phyloP scores from a whole-genome alignment of 495 filamentous ascomycete genomes.

The Alectoria sarmentosa region DNA sequence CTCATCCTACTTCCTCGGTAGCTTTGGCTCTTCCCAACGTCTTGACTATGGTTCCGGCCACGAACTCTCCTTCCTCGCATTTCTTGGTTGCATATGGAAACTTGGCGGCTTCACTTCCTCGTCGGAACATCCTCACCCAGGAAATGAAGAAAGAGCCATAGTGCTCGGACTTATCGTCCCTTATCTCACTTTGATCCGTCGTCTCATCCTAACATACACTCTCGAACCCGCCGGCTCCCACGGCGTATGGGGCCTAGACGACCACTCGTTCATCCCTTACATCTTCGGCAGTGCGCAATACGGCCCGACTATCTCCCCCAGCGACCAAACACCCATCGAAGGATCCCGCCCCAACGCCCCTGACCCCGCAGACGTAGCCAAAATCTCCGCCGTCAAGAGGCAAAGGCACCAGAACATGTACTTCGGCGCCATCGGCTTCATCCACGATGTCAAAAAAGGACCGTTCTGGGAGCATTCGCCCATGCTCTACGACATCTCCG shows the following conservation, averaged over 20 bases:
- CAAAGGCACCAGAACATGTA: conserved; percentile 78
- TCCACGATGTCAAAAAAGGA: conserved; percentile 94
- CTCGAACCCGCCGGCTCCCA: conserved; percentile 93
- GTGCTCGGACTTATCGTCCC: conserved; percentile 77
- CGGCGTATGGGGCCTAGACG: conserved; percentile 95
- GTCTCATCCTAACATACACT: conserved; percentile 82
- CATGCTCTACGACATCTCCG: conserved; percentile 90
- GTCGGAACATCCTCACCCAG: conserved; percentile 29
- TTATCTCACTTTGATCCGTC: conserved; percentile 67
- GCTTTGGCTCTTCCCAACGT: conserved; percentile 81
- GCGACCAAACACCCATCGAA: conserved; percentile 60
- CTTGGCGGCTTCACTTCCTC: conserved; percentile 59
- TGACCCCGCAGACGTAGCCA: conserved; percentile 59
- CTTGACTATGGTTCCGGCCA: conserved; percentile 96
- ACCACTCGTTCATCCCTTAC: conserved; percentile 97
- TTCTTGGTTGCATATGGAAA: conserved; percentile 85
- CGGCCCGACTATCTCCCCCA: conserved; percentile 59
- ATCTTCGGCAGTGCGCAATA: conserved; percentile 87
- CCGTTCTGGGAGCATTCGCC: conserved; percentile 99
- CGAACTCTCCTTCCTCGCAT: conserved; percentile 90
- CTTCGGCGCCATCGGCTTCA: conserved; percentile 97
- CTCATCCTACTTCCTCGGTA: conserved; percentile 70
- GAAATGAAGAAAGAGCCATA: conserved; percentile 64
- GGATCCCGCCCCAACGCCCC: conserved; percentile 69
- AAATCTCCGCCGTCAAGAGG: conserved; percentile 55